phyloP scores from a whole-genome alignment of 2,329 filamentous ascomycete species.

The Pseudogymnoascus sp. region DNA sequence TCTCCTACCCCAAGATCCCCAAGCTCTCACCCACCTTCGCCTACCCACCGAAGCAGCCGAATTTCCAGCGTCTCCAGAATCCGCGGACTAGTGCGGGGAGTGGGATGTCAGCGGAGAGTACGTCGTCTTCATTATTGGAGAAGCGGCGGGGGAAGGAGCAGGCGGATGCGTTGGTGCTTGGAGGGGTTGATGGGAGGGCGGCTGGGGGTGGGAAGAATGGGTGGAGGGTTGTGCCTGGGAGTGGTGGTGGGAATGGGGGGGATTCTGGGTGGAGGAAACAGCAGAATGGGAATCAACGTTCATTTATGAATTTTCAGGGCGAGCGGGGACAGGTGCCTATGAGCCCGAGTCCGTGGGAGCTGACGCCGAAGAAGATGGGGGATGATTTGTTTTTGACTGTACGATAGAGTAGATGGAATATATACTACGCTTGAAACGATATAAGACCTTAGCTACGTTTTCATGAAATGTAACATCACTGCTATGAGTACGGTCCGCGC shows the following conservation, averaged over 20 bases:
- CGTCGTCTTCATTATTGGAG: neutral
- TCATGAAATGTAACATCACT: neutral
- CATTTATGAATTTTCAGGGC: slow-evolving; percentile 1
- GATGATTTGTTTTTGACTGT: neutral
- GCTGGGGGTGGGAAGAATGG: neutral
- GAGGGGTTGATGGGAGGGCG: neutral
- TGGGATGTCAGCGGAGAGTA: neutral
- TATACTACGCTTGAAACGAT: neutral
- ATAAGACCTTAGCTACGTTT: neutral
- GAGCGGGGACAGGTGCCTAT: slow-evolving; percentile 1
- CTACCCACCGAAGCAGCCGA: neutral
- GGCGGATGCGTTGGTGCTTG: neutral
- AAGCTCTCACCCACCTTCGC: neutral
- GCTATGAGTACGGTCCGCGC: too few relatives aligned
- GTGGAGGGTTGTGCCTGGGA: neutral
- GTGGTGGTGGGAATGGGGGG: neutral
- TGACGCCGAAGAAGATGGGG: neutral
- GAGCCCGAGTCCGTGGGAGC: slow-evolving; percentile 2
- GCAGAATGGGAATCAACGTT: neutral
- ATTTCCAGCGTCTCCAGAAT: neutral
- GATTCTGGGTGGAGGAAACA: neutral
- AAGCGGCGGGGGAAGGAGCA: neutral
- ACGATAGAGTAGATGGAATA: slow-evolving; percentile 1
- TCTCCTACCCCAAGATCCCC: neutral
- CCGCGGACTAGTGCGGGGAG: neutral